A percentile compares a stretch with the other conserved stretches of the same genome.
phyloP scores from a whole-genome alignment of 1,139 yeast genomes.

The Candida tropicalis region DNA sequence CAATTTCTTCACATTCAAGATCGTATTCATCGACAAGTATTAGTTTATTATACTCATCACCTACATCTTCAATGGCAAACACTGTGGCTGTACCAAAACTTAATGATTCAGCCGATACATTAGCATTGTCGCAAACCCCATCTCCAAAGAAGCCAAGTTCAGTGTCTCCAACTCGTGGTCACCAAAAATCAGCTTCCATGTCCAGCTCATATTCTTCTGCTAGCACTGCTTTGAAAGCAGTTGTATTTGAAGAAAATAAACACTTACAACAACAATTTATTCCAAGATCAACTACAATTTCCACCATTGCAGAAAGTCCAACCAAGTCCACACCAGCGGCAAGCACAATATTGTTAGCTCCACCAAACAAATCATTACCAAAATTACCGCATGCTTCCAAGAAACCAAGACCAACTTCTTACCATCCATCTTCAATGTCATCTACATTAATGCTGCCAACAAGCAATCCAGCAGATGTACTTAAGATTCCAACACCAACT shows the following conservation, averaged over 20 bases:
- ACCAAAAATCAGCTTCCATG: constrained; percentile 39
- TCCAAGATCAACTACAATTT: constrained; percentile 22
- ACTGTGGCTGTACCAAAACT: constrained; percentile 35
- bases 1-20: constrained; percentile 30
- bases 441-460: constrained; percentile 31
- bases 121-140: constrained; percentile 16
- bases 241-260: constrained; percentile 44
- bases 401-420: constrained; percentile 80
- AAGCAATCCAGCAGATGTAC: constrained; percentile 30
- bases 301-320: constrained; percentile 53
- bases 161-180: constrained; percentile 28
- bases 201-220: constrained; percentile 50
- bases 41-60: constrained; percentile 46
- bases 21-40: constrained; percentile 49
- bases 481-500: constrained; percentile 38
- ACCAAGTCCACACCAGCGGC: constrained; percentile 20
- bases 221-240: constrained; percentile 67
- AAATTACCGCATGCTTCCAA: constrained; percentile 48
- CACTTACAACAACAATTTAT: constrained; percentile 8
- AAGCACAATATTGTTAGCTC: constrained; percentile 15
- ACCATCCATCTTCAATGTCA: constrained; percentile 63
- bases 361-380: constrained; percentile 24
- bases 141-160: constrained; percentile 19
- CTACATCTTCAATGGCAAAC: constrained; percentile 54
- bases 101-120: constrained; percentile 15